Conservation (phyloP, 805 yeast species). For the Candida xiaguanensis region DNA sequence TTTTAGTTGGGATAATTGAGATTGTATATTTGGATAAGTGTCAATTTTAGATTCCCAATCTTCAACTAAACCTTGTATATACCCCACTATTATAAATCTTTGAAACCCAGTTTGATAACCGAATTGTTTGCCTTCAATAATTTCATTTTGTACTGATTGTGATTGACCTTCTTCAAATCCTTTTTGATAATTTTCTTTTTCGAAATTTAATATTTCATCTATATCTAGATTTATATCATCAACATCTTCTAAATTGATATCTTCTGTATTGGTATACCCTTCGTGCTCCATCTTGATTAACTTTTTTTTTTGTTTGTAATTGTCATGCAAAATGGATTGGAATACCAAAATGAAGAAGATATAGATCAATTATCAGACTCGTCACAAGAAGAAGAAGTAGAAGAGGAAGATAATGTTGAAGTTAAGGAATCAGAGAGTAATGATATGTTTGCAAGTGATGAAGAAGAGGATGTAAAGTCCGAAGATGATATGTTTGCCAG, state of each 20-base stretch:
- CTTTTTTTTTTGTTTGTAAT: not conserved
- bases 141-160: slow-evolving; percentile 58
- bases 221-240: slow-evolving; percentile 41
- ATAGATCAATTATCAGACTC: slow-evolving; percentile 20
- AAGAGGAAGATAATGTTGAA: not conserved
- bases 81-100: slow-evolving; percentile 66
- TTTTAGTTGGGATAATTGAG: slow-evolving; percentile 25
- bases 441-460: slow-evolving; percentile 37
- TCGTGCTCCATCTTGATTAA: not conserved
- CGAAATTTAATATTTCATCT: slow-evolving; percentile 53
- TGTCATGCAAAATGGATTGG: not conserved
- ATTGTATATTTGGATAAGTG: slow-evolving; percentile 13
- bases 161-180: slow-evolving; percentile 72
- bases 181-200: slow-evolving; percentile 55
- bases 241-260: not conserved
- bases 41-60: slow-evolving; percentile 27
- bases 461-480: slow-evolving; percentile 15
- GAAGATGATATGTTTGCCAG: slow-evolving; percentile 32
- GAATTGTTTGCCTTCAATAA: slow-evolving; percentile 74
- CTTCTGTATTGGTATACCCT: not conserved
- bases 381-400: slow-evolving; percentile 15
- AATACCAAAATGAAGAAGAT: not conserved
- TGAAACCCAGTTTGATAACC: slow-evolving; percentile 82
- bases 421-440: too few relatives aligned
- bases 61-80: slow-evolving; percentile 49